phyloP scores from a whole-genome alignment of 2,329 filamentous ascomycete species.

The Calcarisporium arbuscula region DNA sequence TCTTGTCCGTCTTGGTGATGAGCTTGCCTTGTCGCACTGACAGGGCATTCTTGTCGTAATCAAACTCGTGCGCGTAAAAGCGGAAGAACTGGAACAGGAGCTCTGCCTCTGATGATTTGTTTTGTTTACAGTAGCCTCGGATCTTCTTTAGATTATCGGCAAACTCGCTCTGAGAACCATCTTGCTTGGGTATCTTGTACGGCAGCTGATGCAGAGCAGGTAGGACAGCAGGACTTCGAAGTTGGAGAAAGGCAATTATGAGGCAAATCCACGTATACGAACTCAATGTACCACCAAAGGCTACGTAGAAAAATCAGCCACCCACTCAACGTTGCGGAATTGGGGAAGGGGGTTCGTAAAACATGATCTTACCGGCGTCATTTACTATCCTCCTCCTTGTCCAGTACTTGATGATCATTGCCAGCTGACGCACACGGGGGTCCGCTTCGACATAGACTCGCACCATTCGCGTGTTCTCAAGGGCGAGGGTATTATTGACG shows the following conservation, averaged over 20 bases:
- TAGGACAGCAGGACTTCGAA: slow-evolving; percentile 74
- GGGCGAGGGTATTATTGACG: slow-evolving; percentile 90
- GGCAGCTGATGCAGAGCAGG: slow-evolving; percentile 73
- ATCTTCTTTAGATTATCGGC: slow-evolving; percentile 78
- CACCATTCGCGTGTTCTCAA: slow-evolving; percentile 98
- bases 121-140: slow-evolving; percentile 66
- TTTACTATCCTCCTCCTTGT: slow-evolving; percentile 88
- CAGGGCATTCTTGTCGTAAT: slow-evolving; percentile 78
- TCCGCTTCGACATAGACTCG: slow-evolving; percentile 94
- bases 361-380: slow-evolving; percentile 80
- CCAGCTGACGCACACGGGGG: slow-evolving; percentile 79
- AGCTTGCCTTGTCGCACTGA: slow-evolving; percentile 79
- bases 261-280: slow-evolving; percentile 99
- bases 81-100: slow-evolving; percentile 95
- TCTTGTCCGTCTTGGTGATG: slow-evolving; percentile 77
- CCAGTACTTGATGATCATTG: slow-evolving; percentile 98
- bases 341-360: slow-evolving; percentile 13
- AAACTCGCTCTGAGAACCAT: slow-evolving; percentile 69
- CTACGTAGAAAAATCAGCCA: slow-evolving; percentile 39
- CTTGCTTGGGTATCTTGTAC: slow-evolving; percentile 42
- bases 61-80: slow-evolving; percentile 87
- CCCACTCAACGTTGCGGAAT: not conserved
- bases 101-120: slow-evolving; percentile 75
- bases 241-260: slow-evolving; percentile 93
- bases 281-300: slow-evolving; percentile 86